Base-by-base conservation (phyloP, 2,329 filamentous ascomycete species). In the Calonectria pteridis region DNA sequence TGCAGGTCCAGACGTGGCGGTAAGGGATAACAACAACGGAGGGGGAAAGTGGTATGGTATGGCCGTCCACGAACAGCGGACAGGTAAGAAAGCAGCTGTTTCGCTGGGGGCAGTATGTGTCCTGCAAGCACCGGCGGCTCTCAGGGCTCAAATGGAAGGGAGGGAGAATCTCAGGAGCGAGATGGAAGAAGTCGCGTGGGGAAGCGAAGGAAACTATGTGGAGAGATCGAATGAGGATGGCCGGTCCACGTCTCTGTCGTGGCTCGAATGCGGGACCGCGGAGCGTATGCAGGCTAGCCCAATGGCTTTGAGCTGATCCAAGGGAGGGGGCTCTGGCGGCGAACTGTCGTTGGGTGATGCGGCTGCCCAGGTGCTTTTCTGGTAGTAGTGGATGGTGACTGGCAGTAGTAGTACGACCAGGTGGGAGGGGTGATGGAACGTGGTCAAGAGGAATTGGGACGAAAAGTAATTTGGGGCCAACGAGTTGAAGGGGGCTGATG, bases 221-320 rank as follows among this genome's bases (percentile, higher is more conserved):
- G 80, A 79, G 77, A 81, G 75, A 78, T 81, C 81, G 82, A 83
- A 82, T 83, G 81, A 83, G 82, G 77, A 79, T 75, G 75, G 76
- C 77, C 75, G 76, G 76, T 79, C 80, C 79, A 80, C 78, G 76
- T 81, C 80, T 82, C 78, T 84, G 83, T 84, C 83, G 83, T 84
- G 83, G 83, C 83, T 84, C 83, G 83, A 84, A 82, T 84, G 82
- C 82, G 81, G 81, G 79, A 81, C 82, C 79, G 76, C 77, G 80
- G 77, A 83, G 78, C 76, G 78, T 80, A 84, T 84, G 83, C 83
- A 84, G 79, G 82, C 77, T 83, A 78, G 80, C 82, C 83, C 82
- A 83, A 84, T 81, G 75, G 78, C 75, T 76, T 81, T 72, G 75
- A 80, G 77, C 74, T 79, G 78, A 77, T 78, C 79, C 76, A 81